phyloP scores from a whole-genome alignment of 2,329 filamentous ascomycete species.

The Penicillium vulpinum region DNA sequence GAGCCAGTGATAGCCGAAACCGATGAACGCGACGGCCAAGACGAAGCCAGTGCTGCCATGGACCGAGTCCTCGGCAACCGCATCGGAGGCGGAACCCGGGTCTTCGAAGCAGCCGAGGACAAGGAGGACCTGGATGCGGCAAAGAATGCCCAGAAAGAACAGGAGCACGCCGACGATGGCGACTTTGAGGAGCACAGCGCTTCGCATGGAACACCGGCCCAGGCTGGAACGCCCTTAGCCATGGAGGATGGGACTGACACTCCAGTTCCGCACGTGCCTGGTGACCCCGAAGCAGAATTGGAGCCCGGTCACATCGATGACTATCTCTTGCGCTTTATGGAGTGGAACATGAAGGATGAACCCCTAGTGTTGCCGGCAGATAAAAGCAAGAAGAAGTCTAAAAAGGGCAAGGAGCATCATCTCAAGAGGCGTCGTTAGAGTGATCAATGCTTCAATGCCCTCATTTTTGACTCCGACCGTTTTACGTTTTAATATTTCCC shows the following conservation, averaged over 20 bases:
- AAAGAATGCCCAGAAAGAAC: conserved; percentile 82
- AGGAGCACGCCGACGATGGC: conserved; percentile 76
- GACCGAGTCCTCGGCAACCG: conserved; percentile 76
- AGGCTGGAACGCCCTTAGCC: conserved; percentile 34
- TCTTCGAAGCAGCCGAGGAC: conserved; percentile 88
- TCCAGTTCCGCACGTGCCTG: conserved; percentile 12
- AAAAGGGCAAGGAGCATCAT: conserved; percentile 50
- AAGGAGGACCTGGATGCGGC: conserved; percentile 88
- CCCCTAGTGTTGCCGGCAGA: conserved; percentile 50
- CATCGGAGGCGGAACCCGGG: conserved; percentile 66
- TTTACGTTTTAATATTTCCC: neutral
- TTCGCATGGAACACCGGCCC: conserved; percentile 37
- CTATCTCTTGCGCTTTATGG: conserved; percentile 72
- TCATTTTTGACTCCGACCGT: neutral
- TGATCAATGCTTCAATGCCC: neutral
- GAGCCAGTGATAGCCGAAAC: conserved; percentile 68
- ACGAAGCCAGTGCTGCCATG: conserved; percentile 78
- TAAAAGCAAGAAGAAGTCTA: conserved; percentile 51
- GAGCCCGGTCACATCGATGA: conserved; percentile 67
- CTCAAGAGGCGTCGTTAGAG: conserved; percentile 39
- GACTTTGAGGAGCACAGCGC: conserved; percentile 71
- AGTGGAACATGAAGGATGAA: conserved; percentile 54
- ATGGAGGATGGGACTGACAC: conserved; percentile 30
- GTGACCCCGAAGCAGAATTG: conserved; percentile 41
- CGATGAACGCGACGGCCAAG: conserved; percentile 61